Evolutionary conservation across 495 filamentous ascomycete species (phyloP), one percentile per base, ranked within the genome.

Genomic region (Gamarada debralockiae): DNA sequence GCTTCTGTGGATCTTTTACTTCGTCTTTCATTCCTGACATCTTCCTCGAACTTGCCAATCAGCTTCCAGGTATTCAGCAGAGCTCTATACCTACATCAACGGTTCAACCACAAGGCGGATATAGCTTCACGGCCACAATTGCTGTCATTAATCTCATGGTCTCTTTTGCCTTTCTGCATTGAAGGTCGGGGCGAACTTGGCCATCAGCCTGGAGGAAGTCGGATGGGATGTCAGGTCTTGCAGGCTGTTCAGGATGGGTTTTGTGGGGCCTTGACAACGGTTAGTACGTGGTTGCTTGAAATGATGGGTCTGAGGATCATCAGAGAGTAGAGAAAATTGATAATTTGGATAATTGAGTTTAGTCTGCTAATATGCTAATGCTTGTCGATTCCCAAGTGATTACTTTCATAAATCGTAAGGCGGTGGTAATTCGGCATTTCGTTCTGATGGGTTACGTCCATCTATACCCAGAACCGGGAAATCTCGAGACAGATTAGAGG

Each of bases 1-100:
- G 92, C 15, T 96, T 95, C 72, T 97, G 92, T 67, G 92, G 92
- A 52, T 90, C 83, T 55, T 83, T 92, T 48, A 97, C 92, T 2
- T 89, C 85, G 27, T 97, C 96, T 69, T 95, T 95, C 62, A 84
- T 91, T 36, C 81, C 90, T 2, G 92, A 92, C 61, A 67, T 77
- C 44, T 96, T 95, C 67, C 76, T 95, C 18, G 82, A 87, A 0
- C 68, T 96, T 9, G 83, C 87, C 12, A 95, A 96, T 61, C 77
- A 82, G 50, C 69, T 87, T n/a, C 73, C 80, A 0, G 78, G 82
- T 51, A 67, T 89, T 12, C 73, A 79, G 0, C 68, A 74, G 2
- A 67, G 64, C 2, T n/a, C 22, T 21, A 17, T 2, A 44, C 66
- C 57, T 34, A 20, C 10, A 13, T 20, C 47, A 14, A 15, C 41